Evolutionary conservation across 2,329 filamentous ascomycete species (phyloP).

Genomic region (Monosporascus ibericus): DNA sequence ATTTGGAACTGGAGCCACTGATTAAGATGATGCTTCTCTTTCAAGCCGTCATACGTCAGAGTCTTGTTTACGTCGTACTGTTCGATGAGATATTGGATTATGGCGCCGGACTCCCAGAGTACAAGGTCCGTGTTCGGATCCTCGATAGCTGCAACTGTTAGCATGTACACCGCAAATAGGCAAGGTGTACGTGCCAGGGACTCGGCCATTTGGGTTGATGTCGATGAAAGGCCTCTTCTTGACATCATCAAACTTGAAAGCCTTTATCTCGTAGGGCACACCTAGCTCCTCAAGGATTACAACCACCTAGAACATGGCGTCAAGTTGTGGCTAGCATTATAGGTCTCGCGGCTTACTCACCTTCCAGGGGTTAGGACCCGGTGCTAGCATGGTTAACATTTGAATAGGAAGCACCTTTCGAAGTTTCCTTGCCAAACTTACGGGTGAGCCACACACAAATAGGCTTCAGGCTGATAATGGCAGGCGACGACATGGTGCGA

Average conservation of each 20-base stretch:
- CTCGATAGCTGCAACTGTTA: slow-evolving; percentile 24
- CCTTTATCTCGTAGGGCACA: slow-evolving; percentile 12
- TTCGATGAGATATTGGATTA: slow-evolving; percentile 37
- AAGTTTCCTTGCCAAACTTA: no score
- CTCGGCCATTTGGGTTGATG: slow-evolving; percentile 15
- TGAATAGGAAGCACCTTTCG: no score
- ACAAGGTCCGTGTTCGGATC: slow-evolving; percentile 37
- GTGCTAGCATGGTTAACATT: no score
- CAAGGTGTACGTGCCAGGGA: slow-evolving; percentile 13
- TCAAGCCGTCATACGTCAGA: slow-evolving; percentile 26
- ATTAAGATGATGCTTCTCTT: slow-evolving; percentile 27
- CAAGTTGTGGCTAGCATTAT: no score
- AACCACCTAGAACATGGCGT: slow-evolving; percentile 2
- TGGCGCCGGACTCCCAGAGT: slow-evolving; percentile 41
- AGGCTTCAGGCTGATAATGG: no score
- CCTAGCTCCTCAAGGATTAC: slow-evolving; percentile 13
- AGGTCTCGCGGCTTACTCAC: no score
- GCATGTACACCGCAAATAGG: no score
- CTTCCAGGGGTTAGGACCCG: no score
- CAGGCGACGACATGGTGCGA: no score
- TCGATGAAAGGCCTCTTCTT: slow-evolving; percentile 13
- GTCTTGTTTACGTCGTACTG: slow-evolving; percentile 31
- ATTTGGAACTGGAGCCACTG: slow-evolving; percentile 40
- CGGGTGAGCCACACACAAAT: no score
- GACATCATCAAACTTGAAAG: slow-evolving; percentile 6